Evolutionary conservation across 176 grass and related monocot species (phyloP), one percentile per base, ranked within the genome.

Genomic region (Poa annua): DNA sequence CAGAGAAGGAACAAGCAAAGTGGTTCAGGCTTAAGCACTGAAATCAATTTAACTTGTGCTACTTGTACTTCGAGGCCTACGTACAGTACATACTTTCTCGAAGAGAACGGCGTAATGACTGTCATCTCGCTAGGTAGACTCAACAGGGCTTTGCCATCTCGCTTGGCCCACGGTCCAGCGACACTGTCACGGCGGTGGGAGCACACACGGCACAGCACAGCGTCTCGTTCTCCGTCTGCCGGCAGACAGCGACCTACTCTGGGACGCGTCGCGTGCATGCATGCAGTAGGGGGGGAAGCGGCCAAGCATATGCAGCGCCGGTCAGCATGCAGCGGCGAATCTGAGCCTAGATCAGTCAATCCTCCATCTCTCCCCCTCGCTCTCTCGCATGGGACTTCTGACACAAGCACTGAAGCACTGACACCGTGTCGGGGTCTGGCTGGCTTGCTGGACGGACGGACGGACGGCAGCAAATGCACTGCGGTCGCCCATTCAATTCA

Each of bases 321-420:
- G 66, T 36, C 39, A 39, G 70, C 21, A 62, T n/a, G 29, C 22
- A 10, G 44, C 67, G 44, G 34, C 70, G 56, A 75, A 66, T 75
- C 21, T 86, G 77, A 66, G 33, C 76, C 41, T 54, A 80, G 35
- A 68, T 45, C 71, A 68, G 75, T 60, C 80, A 77, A 50, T 55
- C 69, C 19, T 21, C 35, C 29, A 29, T 29, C 29, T 29, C 29
- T 29, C 29, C 1, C 29, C 1, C 29, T 29, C 29, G 29, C 29
- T 29, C 29, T 1, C 29, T 29, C 29, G 29, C 29, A 29, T 29
- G 29, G 29, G 29, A 29, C 29, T 29, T 29, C 29, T 29, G 29
- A 71, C 83, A 82, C 34, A 77, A 78, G 76, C 19, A 0, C 45
- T 54, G 80, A 77, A 78, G 76, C 19, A 0, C 45, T 54, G 80